These are phyloP conservation scores for Basipetospora sp. DNA, from an alignment of 2,329 filamentous ascomycete genomes.

Conservation along the genomic window DNA sequence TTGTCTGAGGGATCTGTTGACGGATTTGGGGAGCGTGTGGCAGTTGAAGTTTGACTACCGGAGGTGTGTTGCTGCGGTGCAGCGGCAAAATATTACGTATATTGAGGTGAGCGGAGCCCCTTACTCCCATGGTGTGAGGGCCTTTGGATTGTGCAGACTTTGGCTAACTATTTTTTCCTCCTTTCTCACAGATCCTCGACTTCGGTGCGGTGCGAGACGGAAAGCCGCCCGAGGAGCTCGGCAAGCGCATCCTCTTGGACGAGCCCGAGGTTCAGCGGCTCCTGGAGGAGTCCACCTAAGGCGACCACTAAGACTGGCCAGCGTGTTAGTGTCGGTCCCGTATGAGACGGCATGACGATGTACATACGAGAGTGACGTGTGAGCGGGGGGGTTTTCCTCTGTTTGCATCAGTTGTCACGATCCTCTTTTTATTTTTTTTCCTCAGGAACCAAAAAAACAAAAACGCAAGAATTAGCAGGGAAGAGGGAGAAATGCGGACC, in stretches of 20 bases:
- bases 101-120: slow-evolving; percentile 82
- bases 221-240: slow-evolving; percentile 59
- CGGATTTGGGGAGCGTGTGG: slow-evolving; percentile 92
- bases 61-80: slow-evolving; percentile 88
- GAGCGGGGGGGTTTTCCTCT: too few relatives aligned
- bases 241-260: slow-evolving; percentile 59
- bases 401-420: too few relatives aligned
- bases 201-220: slow-evolving; percentile 90
- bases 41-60: slow-evolving; percentile 96
- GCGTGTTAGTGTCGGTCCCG: too few relatives aligned
- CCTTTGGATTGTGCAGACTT: background rate
- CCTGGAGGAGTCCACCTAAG: slow-evolving; percentile 28
- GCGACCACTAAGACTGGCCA: too few relatives aligned
- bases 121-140: too few relatives aligned
- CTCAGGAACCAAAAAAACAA: too few relatives aligned
- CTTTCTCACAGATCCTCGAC: slow-evolving; percentile 56
- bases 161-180: background rate
- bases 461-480: too few relatives aligned
- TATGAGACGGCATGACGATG: too few relatives aligned
- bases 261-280: slow-evolving; percentile 37
- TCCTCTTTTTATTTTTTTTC: too few relatives aligned
- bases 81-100: slow-evolving; percentile 81
- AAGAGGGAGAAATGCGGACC: too few relatives aligned
- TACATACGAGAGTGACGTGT: too few relatives aligned
- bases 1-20: slow-evolving; percentile 85